Evolutionary conservation across 441 rosid species (phyloP).

Genomic region (Arabidopsis lyrata): DNA sequence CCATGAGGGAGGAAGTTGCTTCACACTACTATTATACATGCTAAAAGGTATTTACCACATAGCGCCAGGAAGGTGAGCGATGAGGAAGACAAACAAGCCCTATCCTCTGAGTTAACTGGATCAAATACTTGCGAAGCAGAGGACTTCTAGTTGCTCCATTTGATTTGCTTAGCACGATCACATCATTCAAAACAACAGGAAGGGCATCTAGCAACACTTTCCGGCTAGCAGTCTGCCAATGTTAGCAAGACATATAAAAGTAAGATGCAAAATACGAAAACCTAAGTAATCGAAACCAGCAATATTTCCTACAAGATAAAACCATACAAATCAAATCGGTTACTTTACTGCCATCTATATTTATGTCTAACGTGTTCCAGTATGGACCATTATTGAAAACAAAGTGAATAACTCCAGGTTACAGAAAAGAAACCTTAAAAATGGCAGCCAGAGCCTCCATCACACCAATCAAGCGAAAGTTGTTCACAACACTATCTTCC

Average conservation of each 20-base stretch:
- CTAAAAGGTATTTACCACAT: conserved; percentile 63
- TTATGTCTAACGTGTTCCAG: background rate
- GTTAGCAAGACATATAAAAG: conserved; percentile 42
- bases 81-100: conserved; percentile 87
- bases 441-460: conserved; percentile 88
- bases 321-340: background rate
- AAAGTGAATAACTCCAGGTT: conserved; percentile 13
- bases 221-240: conserved; percentile 77
- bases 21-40: conserved; percentile 17
- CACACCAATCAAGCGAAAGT: conserved; percentile 79
- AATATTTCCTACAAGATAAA: conserved; percentile 6
- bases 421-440: conserved; percentile 67
- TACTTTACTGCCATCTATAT: conserved; percentile 9
- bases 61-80: conserved; percentile 79
- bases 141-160: conserved; percentile 71
- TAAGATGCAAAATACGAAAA: conserved; percentile 28
- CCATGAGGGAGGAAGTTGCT: conserved; percentile 25
- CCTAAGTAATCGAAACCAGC: background rate
- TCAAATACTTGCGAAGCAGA: conserved; percentile 81
- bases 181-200: conserved; percentile 66
- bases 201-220: conserved; percentile 67
- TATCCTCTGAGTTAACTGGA: conserved; percentile 86
- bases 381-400: background rate
- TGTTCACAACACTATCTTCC: conserved; percentile 61
- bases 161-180: conserved; percentile 63